phyloP scores from a whole-genome alignment of 1,139 yeast species.

The Blastobotrys capitulatus region DNA sequence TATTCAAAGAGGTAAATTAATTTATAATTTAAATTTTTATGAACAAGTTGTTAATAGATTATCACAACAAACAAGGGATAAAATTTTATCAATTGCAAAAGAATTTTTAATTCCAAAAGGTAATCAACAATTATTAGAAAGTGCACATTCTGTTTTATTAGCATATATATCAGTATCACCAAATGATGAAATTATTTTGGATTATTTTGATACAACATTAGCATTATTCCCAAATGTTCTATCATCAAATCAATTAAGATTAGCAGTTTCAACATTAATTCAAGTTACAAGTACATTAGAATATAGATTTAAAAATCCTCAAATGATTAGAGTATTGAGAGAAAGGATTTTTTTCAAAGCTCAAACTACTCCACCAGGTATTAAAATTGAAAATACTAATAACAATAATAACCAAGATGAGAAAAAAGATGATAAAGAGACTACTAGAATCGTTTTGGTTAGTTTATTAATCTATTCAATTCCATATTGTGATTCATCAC shows the following conservation, averaged over 20 bases:
- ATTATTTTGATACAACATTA: constrained; percentile 36
- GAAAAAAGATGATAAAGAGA: constrained; percentile 29
- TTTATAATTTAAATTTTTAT: constrained; percentile 53
- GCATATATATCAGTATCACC: constrained; percentile 25
- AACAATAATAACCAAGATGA: constrained; percentile 16
- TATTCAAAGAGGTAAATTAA: constrained; percentile 44
- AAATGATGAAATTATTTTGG: constrained; percentile 28
- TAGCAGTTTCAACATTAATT: constrained; percentile 57
- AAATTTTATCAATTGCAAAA: constrained; percentile 43
- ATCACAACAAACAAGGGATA: constrained; percentile 29
- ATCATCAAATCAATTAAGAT: constrained; percentile 51
- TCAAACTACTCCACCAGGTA: constrained; percentile 26
- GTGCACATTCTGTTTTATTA: constrained; percentile 62
- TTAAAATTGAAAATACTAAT: constrained; percentile 16
- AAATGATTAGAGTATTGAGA: constrained; percentile 39
- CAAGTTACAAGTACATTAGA: constrained; percentile 46
- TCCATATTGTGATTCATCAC: constrained; percentile 47
- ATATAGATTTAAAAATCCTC: constrained; percentile 29
- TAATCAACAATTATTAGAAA: constrained; percentile 47
- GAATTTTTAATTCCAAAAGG: constrained; percentile 37
- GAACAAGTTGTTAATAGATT: constrained; percentile 47
- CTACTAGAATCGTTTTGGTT: constrained; percentile 50
- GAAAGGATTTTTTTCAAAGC: constrained; percentile 37
- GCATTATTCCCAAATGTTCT: constrained; percentile 54
- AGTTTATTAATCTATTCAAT: constrained; percentile 46